Conservation (phyloP, 225 moss, liverwort and hornwort genomes). For the Sphagnum contortum region DNA sequence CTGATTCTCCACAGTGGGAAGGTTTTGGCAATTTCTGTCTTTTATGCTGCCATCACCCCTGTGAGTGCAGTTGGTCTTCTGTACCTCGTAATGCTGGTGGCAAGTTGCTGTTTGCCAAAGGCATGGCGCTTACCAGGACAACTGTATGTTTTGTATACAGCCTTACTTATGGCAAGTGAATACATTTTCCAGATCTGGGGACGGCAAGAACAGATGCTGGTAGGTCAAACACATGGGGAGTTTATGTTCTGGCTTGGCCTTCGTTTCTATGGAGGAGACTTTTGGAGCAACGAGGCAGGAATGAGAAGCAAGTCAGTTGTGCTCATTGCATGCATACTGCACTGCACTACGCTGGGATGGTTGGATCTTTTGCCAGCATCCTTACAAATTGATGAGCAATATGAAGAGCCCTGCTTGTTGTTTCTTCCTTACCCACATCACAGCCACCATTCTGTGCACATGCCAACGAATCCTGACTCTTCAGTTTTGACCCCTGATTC, state of each 20-base stretch:
- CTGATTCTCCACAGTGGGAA: conserved; percentile 33
- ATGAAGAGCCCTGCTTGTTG: conserved; percentile 32
- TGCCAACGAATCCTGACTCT: conserved; percentile 4
- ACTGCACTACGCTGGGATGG: conserved; percentile 28
- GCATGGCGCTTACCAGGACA: conserved; percentile 25
- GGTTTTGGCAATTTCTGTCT: conserved; percentile 17
- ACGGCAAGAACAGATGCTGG: conserved; percentile 17
- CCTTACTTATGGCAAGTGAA: conserved; percentile 15
- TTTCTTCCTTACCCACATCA: conserved; percentile 30
- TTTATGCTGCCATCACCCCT: conserved; percentile 27
- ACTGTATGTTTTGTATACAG: conserved; percentile 21
- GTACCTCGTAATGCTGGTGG: conserved; percentile 27
- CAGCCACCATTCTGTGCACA: conserved; percentile 4
- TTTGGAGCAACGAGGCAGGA: conserved; percentile 20
- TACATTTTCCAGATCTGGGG: conserved; percentile 34
- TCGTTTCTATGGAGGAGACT: conserved; percentile 13
- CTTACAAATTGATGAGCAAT: conserved; percentile 26
- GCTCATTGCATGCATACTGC: conserved; percentile 24
- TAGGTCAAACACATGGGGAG: conserved; percentile 25
- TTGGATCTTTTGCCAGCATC: conserved; percentile 29
- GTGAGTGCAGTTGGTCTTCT: conserved; percentile 24
- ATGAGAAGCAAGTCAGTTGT: conserved; percentile 29
- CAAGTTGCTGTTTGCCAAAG: conserved; percentile 26
- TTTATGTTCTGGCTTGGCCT: conserved; percentile 29
- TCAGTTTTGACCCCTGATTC: neutral